Conservation (phyloP, 192 early-diverging fungal species). For the Entophlyctis helioformis region DNA sequence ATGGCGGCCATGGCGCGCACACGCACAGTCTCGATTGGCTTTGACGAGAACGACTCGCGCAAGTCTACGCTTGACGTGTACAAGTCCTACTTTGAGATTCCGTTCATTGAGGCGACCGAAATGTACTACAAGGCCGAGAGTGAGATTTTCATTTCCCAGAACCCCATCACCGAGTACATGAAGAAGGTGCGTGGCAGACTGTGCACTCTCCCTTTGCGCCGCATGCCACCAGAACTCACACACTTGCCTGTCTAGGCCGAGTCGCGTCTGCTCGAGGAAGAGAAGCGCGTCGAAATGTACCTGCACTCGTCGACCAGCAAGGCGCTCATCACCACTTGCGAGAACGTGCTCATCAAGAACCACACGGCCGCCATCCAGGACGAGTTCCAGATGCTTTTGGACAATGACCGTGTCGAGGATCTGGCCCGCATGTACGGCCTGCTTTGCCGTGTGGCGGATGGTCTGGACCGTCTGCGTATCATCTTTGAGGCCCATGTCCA, state of each 20-base stretch:
- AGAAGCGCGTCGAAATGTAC: slow-evolving; percentile 76
- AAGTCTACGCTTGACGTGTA: slow-evolving; percentile 81
- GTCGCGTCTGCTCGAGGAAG: slow-evolving; percentile 65
- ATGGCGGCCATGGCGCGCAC: no score
- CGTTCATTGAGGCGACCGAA: slow-evolving; percentile 69
- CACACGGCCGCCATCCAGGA: slow-evolving; percentile 74
- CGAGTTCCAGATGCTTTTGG: slow-evolving; percentile 84
- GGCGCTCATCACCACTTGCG: slow-evolving; percentile 69
- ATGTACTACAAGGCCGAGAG: slow-evolving; percentile 83
- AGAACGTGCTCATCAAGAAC: slow-evolving; percentile 74
- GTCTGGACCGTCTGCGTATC: slow-evolving; percentile 66
- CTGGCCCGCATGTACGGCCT: slow-evolving; percentile 79
- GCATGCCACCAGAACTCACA: background rate
- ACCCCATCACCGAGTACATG: slow-evolving; percentile 91
- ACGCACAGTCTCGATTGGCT: slow-evolving; percentile 64
- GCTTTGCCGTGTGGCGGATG: slow-evolving; percentile 64
- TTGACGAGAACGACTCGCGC: slow-evolving; percentile 67
- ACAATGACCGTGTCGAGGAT: slow-evolving; percentile 79
- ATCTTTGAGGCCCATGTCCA: slow-evolving; percentile 70
- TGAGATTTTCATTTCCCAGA: slow-evolving; percentile 81
- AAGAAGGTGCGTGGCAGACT: slow-evolving; percentile 49
- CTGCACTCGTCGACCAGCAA: slow-evolving; percentile 71
- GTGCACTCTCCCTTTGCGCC: background rate
- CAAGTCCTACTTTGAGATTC: slow-evolving; percentile 71
- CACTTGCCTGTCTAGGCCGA: slow-evolving; percentile 39